These are phyloP conservation scores for Trichoderma semiorbis DNA, from an alignment of 2,329 filamentous ascomycete species.

Conservation along the genomic window DNA sequence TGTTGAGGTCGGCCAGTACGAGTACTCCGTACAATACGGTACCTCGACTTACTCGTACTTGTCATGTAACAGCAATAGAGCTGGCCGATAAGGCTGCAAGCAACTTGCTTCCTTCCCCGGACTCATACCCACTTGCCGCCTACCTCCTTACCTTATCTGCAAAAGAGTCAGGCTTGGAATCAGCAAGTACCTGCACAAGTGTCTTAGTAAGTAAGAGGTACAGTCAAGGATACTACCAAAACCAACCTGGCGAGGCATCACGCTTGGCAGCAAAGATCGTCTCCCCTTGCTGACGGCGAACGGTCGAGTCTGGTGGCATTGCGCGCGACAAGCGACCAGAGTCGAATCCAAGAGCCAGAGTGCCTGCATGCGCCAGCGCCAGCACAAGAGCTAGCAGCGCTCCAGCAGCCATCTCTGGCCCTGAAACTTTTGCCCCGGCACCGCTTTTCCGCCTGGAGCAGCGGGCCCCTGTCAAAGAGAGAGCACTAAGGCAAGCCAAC, in stretches of 20 bases:
- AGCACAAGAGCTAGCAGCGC: not conserved
- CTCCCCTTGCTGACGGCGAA: not conserved
- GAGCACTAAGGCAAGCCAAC: conserved; percentile 16
- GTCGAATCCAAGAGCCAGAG: not conserved
- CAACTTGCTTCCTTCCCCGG: conserved; percentile 2
- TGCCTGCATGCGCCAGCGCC: not conserved
- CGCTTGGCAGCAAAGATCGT: not conserved
- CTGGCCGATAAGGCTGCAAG: conserved; percentile 13
- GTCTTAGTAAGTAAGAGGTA: not conserved
- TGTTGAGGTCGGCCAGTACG: not conserved
- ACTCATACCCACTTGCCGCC: conserved; percentile 15
- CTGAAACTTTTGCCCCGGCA: conserved; percentile 3
- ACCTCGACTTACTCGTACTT: not conserved
- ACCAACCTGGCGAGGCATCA: not conserved
- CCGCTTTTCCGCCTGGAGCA: not conserved
- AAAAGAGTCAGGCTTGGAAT: not conserved
- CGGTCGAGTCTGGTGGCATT: not conserved
- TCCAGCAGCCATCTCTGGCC: not conserved
- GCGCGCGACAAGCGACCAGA: conserved; percentile 11
- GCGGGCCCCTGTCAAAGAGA: not conserved
- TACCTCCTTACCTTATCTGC: conserved; percentile 4
- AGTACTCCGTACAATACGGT: not conserved
- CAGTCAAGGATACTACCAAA: too few species aligned
- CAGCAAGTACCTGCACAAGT: not conserved
- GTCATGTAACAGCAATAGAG: not conserved